Base-by-base conservation (phyloP, 352 stramenopile genomes). In the Globisporangium barbulae region DNA sequence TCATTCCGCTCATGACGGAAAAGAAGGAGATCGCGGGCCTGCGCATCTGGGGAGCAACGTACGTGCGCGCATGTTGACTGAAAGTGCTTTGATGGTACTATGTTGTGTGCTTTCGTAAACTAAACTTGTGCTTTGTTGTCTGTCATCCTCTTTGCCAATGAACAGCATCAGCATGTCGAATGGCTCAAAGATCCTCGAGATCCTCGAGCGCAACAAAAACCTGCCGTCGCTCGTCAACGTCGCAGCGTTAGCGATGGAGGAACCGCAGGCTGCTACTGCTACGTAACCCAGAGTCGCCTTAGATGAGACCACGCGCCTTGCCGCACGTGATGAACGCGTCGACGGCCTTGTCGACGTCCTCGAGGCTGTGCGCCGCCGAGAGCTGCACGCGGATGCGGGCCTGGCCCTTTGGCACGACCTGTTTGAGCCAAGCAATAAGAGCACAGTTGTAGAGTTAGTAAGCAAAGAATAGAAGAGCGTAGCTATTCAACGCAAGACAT, bases 331-430 rank as follows among this genome's bases (percentile, higher is more conserved):
- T 96, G 75, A 98, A 98, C 49, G 93, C 93, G 50, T 97, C 88
- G 22, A 98, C 88, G 17, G 83, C 86, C 66, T 92, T 86, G 75
- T 98, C 85, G 42, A 98, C 79, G 37, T 98, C 86, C 53, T 97
- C 90, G n/a, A 91, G 74, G 54, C 84, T 96, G 74, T 98, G 93
- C 44, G 92, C 91, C 19, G 93, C 93, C 60, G 83, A 96, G 33
- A 98, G 76, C 73, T 98, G 93, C 12, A 97, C 91, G 28, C 93
- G 84, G 60, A 98, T 98, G 48, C 93, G 88, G 25, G 93, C 93
- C 59, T 97, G 79, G 65, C 89, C 93, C 73, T 96, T 94, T 8
- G 93, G 93, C 25, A 98, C 93, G 52, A 96, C 87, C 87, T 96
- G 60, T 3, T 58, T 0, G 21, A 13, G 28, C 5, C 17, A 60